Percentiles rank a stretch among this genome's conserved stretches.
These are phyloP conservation scores for Picea abies DNA, from an alignment of 83 land plant genomes.

Conservation along the genomic window DNA sequence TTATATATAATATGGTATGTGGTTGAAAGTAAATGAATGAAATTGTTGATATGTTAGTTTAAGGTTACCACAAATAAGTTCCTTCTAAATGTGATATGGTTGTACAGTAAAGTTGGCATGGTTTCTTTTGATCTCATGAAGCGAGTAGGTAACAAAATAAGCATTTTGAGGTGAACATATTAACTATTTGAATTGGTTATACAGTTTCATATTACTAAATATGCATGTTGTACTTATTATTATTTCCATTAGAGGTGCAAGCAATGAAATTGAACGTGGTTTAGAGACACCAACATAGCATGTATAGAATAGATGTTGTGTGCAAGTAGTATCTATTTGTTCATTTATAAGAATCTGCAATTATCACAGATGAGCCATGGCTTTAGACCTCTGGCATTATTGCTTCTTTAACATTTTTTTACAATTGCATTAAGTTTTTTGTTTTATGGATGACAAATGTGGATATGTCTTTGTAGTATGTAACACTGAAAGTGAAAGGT, in stretches of 20 bases:
- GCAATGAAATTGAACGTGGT: not conserved
- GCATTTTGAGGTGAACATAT: constrained; percentile 59
- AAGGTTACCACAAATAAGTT: not conserved
- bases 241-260: not conserved
- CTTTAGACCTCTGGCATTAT: not conserved
- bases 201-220: not conserved
- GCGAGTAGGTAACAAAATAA: constrained; percentile 68
- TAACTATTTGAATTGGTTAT: not conserved
- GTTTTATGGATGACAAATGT: not conserved
- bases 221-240: not conserved
- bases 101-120: constrained; percentile 58
- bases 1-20: not conserved
- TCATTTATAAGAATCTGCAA: not conserved
- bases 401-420: not conserved
- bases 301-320: not conserved
- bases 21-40: not conserved
- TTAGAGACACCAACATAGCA: not conserved
- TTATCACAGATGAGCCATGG: not conserved
- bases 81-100: not conserved
- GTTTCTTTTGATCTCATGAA: constrained; percentile 71
- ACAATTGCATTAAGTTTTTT: not conserved
- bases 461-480: not conserved
- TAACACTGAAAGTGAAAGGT: not conserved
- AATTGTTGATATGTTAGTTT: no score
- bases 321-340: not conserved